These are phyloP conservation scores for Metschnikowia picachoensis DNA, from an alignment of 805 yeast species.

Conservation along the genomic window DNA sequence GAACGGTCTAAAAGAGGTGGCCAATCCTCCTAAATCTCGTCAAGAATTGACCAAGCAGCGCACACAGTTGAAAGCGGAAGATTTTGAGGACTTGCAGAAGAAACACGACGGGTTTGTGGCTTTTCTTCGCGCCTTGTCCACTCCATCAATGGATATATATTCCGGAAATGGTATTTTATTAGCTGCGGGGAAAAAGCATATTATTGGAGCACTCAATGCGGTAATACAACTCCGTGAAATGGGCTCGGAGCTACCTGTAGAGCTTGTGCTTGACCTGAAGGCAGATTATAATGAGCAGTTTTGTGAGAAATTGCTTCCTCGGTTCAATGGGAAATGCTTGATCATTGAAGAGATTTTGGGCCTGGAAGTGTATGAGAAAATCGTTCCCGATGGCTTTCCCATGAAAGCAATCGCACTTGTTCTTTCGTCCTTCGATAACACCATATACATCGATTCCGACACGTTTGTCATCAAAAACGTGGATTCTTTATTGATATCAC, in stretches of 20 bases:
- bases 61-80: conserved; percentile 15
- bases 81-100: conserved; percentile 20
- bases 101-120: conserved; percentile 28
- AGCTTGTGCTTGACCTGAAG: conserved; percentile 38
- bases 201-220: conserved; percentile 28
- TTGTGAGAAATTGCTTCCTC: conserved; percentile 62
- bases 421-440: conserved; percentile 44
- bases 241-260: conserved; percentile 43
- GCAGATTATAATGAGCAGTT: conserved; percentile 37
- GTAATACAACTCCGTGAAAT: conserved; percentile 36
- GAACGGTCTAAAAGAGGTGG: conserved; percentile 1
- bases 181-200: conserved; percentile 25
- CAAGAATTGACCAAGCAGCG: conserved; percentile 11
- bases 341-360: conserved; percentile 51
- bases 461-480: conserved; percentile 43
- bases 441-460: conserved; percentile 46
- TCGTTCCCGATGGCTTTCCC: conserved; percentile 33
- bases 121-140: conserved; percentile 21
- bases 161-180: conserved; percentile 35
- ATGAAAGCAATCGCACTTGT: conserved; percentile 42
- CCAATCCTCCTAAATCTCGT: conserved; percentile 2
- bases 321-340: conserved; percentile 62
- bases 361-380: conserved; percentile 30
- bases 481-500: conserved; percentile 26
- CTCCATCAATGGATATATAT: conserved; percentile 24